Conservation (phyloP, 2,329 filamentous ascomycete genomes). For the Penicillium fuscoglaucum region DNA sequence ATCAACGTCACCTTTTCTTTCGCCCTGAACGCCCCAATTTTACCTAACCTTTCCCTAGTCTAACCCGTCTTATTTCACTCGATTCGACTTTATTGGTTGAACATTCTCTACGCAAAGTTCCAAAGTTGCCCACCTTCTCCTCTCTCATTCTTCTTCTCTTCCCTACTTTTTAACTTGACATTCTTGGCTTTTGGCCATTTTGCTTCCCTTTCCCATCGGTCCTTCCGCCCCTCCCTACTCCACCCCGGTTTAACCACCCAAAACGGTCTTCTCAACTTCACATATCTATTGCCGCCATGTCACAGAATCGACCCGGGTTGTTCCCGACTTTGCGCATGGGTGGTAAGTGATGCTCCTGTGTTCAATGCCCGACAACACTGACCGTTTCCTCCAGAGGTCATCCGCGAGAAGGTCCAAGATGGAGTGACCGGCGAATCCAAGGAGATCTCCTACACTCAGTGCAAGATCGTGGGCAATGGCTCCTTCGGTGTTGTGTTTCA, state of each 20-base stretch:
- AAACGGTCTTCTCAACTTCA: conserved; percentile 52
- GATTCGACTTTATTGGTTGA: conserved; percentile 17
- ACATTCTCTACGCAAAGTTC: conserved; percentile 23
- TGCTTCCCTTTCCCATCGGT: conserved; percentile 35
- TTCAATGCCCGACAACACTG: conserved; percentile 24
- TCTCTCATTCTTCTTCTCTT: conserved; percentile 21
- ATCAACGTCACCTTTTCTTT: conserved; percentile 11
- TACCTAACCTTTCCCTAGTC: conserved; percentile 22
- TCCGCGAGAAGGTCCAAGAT: conserved; percentile 98
- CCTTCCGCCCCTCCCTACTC: conserved; percentile 37
- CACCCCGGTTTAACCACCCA: conserved; percentile 46
- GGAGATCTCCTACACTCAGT: conserved; percentile 97
- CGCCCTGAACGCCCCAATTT: conserved; percentile 19
- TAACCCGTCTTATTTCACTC: conserved; percentile 17
- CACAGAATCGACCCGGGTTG: conserved; percentile 86
- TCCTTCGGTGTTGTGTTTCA: conserved; percentile 99
- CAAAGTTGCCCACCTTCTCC: conserved; percentile 22
- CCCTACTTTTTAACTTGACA: conserved; percentile 21
- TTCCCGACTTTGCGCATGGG: conserved; percentile 92
- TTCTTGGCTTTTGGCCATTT: conserved; percentile 37
- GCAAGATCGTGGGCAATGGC: conserved; percentile 98
- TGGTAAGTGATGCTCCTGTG: conserved; percentile 63
- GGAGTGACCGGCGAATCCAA: conserved; percentile 93
- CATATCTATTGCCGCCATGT: conserved; percentile 60
- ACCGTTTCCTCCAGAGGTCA: conserved; percentile 68